Evolutionary conservation across 768 basidiomycete species (phyloP), one percentile per base, ranked within the genome.

Genomic region (Rhizopogon vinicolor): DNA sequence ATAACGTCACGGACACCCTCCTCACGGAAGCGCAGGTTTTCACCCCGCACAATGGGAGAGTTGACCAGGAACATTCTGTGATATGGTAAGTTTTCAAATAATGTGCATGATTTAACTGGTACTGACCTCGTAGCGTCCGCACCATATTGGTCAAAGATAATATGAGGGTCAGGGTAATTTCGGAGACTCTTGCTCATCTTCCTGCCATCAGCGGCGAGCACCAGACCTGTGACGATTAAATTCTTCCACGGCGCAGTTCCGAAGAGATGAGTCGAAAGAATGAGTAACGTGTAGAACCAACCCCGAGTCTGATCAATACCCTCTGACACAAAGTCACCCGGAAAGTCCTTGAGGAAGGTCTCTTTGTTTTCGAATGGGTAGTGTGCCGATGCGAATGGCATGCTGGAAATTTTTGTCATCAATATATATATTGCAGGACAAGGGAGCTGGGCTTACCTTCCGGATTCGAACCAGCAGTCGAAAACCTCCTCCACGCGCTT

Each of bases 381-480:
- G 69, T 99, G 97, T 12, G 85, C 78, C 65, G 98, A 96, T 3
- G 95, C 96, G 67, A 94, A 99, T 4, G 97, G 97, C 97, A 99
- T 99, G 67, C 96, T 98, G 62, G 7, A 62, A 58, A 25, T 28
- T 48, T 31, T 8, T 41, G 18, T 55, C 37, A 53, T 41, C 28
- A 42, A 9, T 51, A 14, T 37, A 13, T 28, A 40, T 14, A 35
- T 8, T 33, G 40, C 46, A 39, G n/a, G 6, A 44, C 28, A 25
- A 39, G 54, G 16, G 8, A 3, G 10, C 8, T 4, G 46, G 37
- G 62, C 82, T 58, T 60, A 93, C 93, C 91, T 93, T 75, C 97
- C 97, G 4, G 96, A 98, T 74, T 99, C 97, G 67, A 99, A 99
- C 97, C 97, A 99, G 66, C 97, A 99, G 68, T 99, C 97, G 67